These are phyloP conservation scores for Ophiosphaerella narmari DNA, from an alignment of 2,329 filamentous ascomycete species.

Conservation along the genomic window DNA sequence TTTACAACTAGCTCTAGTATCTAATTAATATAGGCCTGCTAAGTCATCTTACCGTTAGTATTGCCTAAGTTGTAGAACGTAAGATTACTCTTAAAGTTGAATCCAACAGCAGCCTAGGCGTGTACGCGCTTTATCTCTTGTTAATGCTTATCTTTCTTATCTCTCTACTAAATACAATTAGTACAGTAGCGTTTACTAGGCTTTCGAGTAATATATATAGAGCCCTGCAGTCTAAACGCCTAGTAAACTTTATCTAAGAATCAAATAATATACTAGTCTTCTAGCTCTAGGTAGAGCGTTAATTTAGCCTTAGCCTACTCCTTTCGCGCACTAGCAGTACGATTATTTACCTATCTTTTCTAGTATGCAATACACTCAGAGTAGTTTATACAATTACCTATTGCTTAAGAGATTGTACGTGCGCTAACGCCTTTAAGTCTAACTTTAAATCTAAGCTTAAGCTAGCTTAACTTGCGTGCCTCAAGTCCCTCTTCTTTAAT, in stretches of 20 bases:
- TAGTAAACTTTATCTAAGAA: conserved; percentile 6
- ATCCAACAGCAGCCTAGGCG: conserved; percentile 6
- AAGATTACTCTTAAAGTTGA: conserved; percentile 4
- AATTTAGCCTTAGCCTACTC: background rate
- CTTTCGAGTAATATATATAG: conserved; percentile 1
- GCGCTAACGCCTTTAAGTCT: background rate
- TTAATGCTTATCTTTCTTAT: background rate
- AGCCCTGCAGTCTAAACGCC: background rate
- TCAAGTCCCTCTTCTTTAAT: conserved; percentile 5
- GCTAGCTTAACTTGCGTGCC: conserved; percentile 1
- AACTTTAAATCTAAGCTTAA: conserved; percentile 1
- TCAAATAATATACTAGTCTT: conserved; percentile 1
- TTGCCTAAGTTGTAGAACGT: conserved; percentile 7
- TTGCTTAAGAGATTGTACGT: background rate
- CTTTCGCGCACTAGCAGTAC: background rate
- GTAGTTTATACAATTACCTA: conserved; percentile 4
- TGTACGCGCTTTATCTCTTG: conserved; percentile 2
- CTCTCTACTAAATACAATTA: conserved; percentile 2
- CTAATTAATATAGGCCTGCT: too few relatives aligned
- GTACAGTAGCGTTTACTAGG: conserved; percentile 3
- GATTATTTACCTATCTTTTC: conserved; percentile 2
- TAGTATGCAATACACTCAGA: conserved; percentile 5
- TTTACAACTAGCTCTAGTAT: too few relatives aligned
- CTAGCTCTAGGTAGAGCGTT: background rate
- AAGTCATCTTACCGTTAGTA: conserved; percentile 8